These are phyloP conservation scores for Austroboletus festivus DNA, from an alignment of 768 basidiomycete genomes.

Conservation along the genomic window DNA sequence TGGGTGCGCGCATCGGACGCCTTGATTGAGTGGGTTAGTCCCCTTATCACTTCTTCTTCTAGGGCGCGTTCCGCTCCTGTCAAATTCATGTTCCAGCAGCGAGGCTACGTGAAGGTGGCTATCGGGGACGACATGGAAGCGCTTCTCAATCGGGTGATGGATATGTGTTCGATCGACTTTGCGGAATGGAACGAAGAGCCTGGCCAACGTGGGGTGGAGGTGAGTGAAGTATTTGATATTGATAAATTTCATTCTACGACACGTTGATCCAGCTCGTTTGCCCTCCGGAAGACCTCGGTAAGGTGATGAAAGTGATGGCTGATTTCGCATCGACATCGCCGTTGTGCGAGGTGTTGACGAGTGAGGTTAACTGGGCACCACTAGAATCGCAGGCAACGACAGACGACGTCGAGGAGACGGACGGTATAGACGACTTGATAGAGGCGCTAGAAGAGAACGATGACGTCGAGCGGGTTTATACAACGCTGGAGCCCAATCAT, in stretches of 20 bases:
- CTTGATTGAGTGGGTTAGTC: neutral
- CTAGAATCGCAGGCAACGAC: conserved; percentile 36
- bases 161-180: conserved; percentile 45
- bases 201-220: conserved; percentile 35
- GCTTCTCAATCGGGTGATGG: conserved; percentile 41
- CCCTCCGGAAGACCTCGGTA: conserved; percentile 38
- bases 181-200: conserved; percentile 36
- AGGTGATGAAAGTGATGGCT: conserved; percentile 35
- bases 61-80: conserved; percentile 65
- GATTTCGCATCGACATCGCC: conserved; percentile 24
- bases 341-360: conserved; percentile 40
- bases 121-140: conserved; percentile 33
- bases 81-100: conserved; percentile 59
- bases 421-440: conserved; percentile 42
- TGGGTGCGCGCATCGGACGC: conserved; percentile 36
- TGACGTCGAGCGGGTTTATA: conserved; percentile 60
- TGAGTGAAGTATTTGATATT: conserved; percentile 9
- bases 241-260: neutral
- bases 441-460: conserved; percentile 54
- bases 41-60: neutral
- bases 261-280: conserved; percentile 41
- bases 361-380: conserved; percentile 57
- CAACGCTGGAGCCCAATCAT: conserved; percentile 40
- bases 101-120: conserved; percentile 49
- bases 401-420: conserved; percentile 37